Percentiles rank a stretch among this genome's conserved stretches.
Evolutionary conservation across 352 stramenopile genomes (phyloP).

Genomic region (Blastocystis sp.): DNA sequence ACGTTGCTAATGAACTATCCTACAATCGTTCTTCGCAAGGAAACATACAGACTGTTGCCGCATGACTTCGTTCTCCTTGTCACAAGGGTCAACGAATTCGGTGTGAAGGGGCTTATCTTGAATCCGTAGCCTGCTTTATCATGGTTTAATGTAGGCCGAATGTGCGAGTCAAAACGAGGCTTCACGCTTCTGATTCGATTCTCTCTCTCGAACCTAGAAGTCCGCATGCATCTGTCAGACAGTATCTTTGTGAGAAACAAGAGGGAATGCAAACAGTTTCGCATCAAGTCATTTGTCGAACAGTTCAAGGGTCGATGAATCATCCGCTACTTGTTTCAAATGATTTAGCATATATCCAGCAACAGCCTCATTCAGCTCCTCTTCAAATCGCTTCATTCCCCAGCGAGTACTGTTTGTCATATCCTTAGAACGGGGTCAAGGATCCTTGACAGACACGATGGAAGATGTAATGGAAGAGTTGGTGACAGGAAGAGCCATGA

Average conservation of each 20-base stretch:
- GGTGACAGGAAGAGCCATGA: background rate
- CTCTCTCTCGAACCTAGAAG: background rate
- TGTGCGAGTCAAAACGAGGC: background rate
- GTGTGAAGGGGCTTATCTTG: slow-evolving; percentile 2
- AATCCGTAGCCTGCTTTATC: slow-evolving; percentile 7
- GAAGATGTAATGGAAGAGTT: background rate
- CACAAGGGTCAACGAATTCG: background rate
- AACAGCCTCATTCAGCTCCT: background rate
- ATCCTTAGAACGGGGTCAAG: background rate
- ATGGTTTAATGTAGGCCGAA: background rate
- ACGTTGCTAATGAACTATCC: slow-evolving; percentile 34
- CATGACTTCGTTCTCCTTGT: background rate
- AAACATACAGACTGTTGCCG: background rate
- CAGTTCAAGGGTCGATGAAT: background rate
- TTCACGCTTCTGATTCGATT: background rate
- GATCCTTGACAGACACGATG: background rate
- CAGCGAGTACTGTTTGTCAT: background rate
- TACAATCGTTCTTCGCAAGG: background rate
- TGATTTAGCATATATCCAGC: background rate
- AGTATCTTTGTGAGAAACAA: background rate
- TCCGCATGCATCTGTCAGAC: background rate
- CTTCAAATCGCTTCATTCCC: background rate
- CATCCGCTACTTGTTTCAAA: background rate
- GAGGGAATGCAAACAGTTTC: background rate
- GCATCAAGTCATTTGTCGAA: background rate